These are phyloP conservation scores for Ascochyta rabiei DNA, from an alignment of 2,329 filamentous ascomycete genomes.

Conservation along the genomic window DNA sequence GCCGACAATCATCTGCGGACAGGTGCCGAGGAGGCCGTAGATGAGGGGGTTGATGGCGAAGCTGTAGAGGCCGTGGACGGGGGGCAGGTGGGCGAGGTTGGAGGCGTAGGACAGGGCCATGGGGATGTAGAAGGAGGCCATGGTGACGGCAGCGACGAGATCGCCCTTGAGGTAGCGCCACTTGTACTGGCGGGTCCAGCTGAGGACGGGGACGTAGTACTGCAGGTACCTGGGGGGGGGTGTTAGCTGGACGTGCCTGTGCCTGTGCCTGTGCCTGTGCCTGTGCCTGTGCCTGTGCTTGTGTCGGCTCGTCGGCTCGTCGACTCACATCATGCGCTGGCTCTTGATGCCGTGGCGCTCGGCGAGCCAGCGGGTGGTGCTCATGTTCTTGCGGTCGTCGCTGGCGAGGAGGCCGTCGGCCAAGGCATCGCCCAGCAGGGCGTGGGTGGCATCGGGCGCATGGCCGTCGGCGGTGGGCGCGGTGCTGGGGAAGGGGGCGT, in stretches of 20 bases:
- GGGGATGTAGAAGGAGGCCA: constrained; percentile 97
- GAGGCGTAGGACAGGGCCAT: constrained; percentile 94
- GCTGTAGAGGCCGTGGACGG: constrained; percentile 91
- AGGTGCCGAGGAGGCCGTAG: constrained; percentile 90
- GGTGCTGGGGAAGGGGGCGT: constrained; percentile 44
- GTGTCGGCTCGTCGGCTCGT: background rate
- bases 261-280: no score
- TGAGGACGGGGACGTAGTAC: constrained; percentile 91
- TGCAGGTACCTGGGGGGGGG: constrained; percentile 69
- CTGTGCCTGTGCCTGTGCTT: background rate
- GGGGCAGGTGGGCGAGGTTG: constrained; percentile 89
- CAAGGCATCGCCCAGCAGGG: constrained; percentile 51
- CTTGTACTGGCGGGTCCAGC: constrained; percentile 88
- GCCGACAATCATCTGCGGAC: constrained; percentile 90
- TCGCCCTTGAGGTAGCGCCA: constrained; percentile 84
- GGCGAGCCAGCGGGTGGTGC: constrained; percentile 73
- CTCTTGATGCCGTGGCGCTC: constrained; percentile 76
- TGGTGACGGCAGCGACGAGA: constrained; percentile 85
- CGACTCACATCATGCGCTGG: constrained; percentile 67
- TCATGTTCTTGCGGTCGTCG: constrained; percentile 66
- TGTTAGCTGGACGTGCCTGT: no score
- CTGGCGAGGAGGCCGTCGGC: constrained; percentile 52
- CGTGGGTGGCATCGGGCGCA: constrained; percentile 44
- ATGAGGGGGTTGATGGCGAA: constrained; percentile 92
- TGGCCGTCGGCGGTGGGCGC: constrained; percentile 36